Conservation (phyloP, 148 eudicot species). For the Oxyria digyna region DNA sequence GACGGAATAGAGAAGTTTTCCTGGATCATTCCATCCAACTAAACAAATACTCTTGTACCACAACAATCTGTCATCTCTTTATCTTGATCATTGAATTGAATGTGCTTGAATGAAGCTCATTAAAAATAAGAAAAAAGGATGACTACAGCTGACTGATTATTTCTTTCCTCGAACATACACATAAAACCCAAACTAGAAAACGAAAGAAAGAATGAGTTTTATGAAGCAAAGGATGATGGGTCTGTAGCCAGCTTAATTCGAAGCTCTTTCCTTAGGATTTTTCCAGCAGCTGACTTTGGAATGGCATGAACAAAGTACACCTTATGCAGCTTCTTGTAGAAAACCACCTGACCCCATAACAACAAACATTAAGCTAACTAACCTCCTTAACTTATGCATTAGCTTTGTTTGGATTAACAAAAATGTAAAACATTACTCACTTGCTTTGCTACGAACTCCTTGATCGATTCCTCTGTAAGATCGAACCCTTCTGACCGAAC, state of each 20-base stretch:
- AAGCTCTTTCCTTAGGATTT: slow-evolving; percentile 72
- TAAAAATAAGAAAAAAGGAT: not conserved
- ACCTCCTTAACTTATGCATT: not conserved
- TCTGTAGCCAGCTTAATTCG: slow-evolving; percentile 38
- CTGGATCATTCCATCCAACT: too few species aligned
- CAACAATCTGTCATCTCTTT: not conserved
- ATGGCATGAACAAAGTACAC: slow-evolving; percentile 63
- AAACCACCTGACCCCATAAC: slow-evolving; percentile 9
- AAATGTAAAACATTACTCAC: slow-evolving; percentile 17
- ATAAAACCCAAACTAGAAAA: not conserved
- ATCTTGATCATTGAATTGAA: not conserved
- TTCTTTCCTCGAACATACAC: not conserved
- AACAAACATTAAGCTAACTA: not conserved
- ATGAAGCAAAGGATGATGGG: not conserved
- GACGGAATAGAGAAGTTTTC: too few species aligned
- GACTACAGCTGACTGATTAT: not conserved
- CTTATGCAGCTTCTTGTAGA: slow-evolving; percentile 76
- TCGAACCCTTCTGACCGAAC: slow-evolving; percentile 30
- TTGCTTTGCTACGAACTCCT: slow-evolving; percentile 48
- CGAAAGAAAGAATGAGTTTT: not conserved
- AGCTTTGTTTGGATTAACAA: not conserved
- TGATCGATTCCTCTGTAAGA: slow-evolving; percentile 46
- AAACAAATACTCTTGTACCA: not conserved
- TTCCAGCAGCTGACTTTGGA: slow-evolving; percentile 83
- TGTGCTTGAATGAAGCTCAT: not conserved